phyloP scores from a whole-genome alignment of 2,329 filamentous ascomycete genomes.

The Fusarium sp. region DNA sequence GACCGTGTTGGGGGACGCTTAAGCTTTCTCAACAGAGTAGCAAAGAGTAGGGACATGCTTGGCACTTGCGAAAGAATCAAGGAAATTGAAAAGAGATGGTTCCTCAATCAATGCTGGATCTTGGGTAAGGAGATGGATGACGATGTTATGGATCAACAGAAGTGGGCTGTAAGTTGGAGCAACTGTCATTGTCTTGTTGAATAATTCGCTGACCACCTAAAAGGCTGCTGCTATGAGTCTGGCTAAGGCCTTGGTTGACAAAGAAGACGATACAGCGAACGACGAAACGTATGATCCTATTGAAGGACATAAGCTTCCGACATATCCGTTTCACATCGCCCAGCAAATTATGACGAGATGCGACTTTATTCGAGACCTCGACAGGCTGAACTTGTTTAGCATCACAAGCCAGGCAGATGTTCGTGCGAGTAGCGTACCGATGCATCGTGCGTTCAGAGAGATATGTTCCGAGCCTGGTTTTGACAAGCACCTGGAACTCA shows the following conservation, averaged over 20 bases:
- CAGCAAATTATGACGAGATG: slow-evolving; percentile 95
- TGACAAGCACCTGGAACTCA: slow-evolving; percentile 82
- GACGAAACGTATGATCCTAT: slow-evolving; percentile 72
- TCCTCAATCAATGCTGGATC: slow-evolving; percentile 81
- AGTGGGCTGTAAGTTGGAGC: slow-evolving; percentile 79
- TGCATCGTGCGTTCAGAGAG: slow-evolving; percentile 91
- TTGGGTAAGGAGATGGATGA: slow-evolving; percentile 85
- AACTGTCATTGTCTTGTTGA: not conserved
- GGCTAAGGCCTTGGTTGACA: slow-evolving; percentile 89
- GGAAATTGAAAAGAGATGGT: slow-evolving; percentile 79
- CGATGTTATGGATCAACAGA: slow-evolving; percentile 98
- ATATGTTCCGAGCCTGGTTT: slow-evolving; percentile 85
- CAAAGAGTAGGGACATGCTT: slow-evolving; percentile 86
- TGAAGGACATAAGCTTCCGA: slow-evolving; percentile 79
- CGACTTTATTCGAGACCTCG: slow-evolving; percentile 93
- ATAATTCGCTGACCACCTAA: slow-evolving; percentile 14
- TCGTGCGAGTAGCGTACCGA: slow-evolving; percentile 92
- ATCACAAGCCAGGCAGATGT: slow-evolving; percentile 91
- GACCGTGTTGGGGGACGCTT: slow-evolving; percentile 87
- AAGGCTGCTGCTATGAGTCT: slow-evolving; percentile 93
- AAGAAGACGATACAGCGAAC: slow-evolving; percentile 71
- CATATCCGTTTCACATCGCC: slow-evolving; percentile 83
- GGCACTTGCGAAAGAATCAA: slow-evolving; percentile 80
- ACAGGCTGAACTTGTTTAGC: slow-evolving; percentile 94
- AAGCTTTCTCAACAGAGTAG: slow-evolving; percentile 88